Percentiles rank a stretch among this genome's conserved stretches.
These are phyloP conservation scores for Erythrobasidium hasegawianum DNA, from an alignment of 1,284 basidiomycete species.

Conservation along the genomic window DNA sequence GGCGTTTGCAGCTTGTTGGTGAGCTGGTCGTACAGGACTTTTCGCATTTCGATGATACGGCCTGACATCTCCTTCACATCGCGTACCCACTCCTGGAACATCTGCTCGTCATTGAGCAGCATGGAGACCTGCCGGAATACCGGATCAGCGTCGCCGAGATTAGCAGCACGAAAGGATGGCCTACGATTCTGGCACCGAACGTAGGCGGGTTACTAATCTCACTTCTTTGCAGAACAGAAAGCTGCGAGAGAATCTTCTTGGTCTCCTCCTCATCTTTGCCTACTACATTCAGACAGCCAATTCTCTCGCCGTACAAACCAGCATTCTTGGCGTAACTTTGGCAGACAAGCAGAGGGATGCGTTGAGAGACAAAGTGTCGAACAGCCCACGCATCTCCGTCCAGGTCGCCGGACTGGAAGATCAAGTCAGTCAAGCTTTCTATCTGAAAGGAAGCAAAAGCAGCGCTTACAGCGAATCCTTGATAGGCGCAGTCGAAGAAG, in stretches of 20 bases:
- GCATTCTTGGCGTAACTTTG: conserved; percentile 98
- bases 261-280: conserved; percentile 58
- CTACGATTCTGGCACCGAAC: conserved; percentile 82
- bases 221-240: conserved; percentile 78
- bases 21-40: conserved; percentile 70
- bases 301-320: conserved; percentile 85
- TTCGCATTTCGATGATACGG: conserved; percentile 84
- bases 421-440: too few species aligned
- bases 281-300: conserved; percentile 78
- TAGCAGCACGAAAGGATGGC: conserved; percentile 6
- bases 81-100: conserved; percentile 81
- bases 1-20: conserved; percentile 84
- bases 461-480: conserved; percentile 81
- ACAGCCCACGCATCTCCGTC: conserved; percentile 88
- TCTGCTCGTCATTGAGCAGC: conserved; percentile 65
- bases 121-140: conserved; percentile 59
- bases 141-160: background rate
- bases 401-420: conserved; percentile 67
- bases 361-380: conserved; percentile 75
- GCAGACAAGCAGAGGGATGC: conserved; percentile 77
- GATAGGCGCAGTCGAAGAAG: conserved; percentile 94
- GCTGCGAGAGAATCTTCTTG: conserved; percentile 72
- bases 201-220: conserved; percentile 92
- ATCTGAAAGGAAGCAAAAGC: background rate
- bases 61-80: conserved; percentile 90